Evolutionary conservation across 176 grass and related monocot species (phyloP).

Genomic region (Paspalum notatum): DNA sequence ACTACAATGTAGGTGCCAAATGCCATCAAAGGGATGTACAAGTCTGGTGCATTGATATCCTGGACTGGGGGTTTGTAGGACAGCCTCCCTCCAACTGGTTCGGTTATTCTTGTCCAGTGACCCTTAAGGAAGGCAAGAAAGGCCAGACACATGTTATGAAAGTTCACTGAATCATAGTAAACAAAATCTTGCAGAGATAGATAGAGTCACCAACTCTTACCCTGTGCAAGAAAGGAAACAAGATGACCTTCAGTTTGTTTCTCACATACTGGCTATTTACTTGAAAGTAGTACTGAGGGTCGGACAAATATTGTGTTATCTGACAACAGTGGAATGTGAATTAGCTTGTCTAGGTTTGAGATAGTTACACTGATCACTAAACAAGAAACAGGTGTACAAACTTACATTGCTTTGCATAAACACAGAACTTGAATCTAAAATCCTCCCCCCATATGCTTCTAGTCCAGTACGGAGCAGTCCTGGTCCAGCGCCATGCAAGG

Average conservation of each 20-base stretch:
- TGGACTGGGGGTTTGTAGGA: slow-evolving; percentile 87
- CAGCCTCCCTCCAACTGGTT: slow-evolving; percentile 76
- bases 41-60: slow-evolving; percentile 91
- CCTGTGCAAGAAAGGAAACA: slow-evolving; percentile 84
- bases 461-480: slow-evolving; percentile 70
- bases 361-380: not conserved
- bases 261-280: slow-evolving; percentile 86
- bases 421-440: slow-evolving; percentile 76
- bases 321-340: slow-evolving; percentile 27
- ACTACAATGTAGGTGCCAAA: slow-evolving; percentile 75
- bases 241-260: slow-evolving; percentile 84
- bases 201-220: slow-evolving; percentile 37
- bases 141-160: not conserved
- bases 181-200: not conserved
- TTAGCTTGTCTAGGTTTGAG: slow-evolving; percentile 3
- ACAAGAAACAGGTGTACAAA: not conserved
- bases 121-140: slow-evolving; percentile 56
- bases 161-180: not conserved
- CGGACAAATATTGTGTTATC: slow-evolving; percentile 70
- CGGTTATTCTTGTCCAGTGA: slow-evolving; percentile 88
- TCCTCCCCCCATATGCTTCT: slow-evolving; percentile 67
- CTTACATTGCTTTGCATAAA: slow-evolving; percentile 92
- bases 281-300: slow-evolving; percentile 93
- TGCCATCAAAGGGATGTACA: slow-evolving; percentile 88
- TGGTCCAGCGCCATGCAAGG: slow-evolving; percentile 78